Evolutionary conservation across 108 stramenopile species (phyloP), one percentile per base, ranked within the genome.

Genomic region (Epithemia pelagica): DNA sequence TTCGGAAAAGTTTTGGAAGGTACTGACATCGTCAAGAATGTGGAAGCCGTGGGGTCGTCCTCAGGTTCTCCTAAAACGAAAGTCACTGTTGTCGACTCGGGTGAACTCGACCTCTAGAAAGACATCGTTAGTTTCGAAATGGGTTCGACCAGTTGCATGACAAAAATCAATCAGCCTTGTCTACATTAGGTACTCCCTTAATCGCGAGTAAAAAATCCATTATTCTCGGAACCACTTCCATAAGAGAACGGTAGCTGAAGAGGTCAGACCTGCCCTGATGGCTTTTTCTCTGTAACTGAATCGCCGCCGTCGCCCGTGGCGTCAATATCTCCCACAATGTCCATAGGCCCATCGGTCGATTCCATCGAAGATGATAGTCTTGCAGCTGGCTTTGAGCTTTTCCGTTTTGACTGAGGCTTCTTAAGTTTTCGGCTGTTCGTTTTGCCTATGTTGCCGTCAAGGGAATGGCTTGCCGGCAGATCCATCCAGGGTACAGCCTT

Each of bases 1-100:
- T 99, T 99, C 82, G 99, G 99, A 64, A 94, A 92, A 67, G 96
- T 98, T 19, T 67, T 95, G 30, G 91, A 97, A 74, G 97, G 97
- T 67, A 91, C 86, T 68, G 96, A 94, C 52, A 68, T 95, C 46
- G 87, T 98, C 64, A 91, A 86, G 75, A 83, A 69, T 52, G 78
- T 97, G 62, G 93, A 95, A 71, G 79, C 67, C 7, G 58, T 74
- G 20, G 97, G 97, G 58, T 69, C 87, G 59, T 75, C 82, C 67
- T 88, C 86, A 62, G 94, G 94, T 30, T 46, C 68, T 8, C 84
- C 88, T 0, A 82, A 72, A 24, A 76, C 64, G 22, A 85, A 81
- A 63, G 94, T 96, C 31, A 91, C 83, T 32, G 87, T 98, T 59
- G 80, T 70, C 2, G 95, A 97, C 78, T 97, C 94, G 30, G 97